These are phyloP conservation scores for Aphanomyces cochlioides DNA, from an alignment of 352 stramenopile genomes.

Conservation along the genomic window DNA sequence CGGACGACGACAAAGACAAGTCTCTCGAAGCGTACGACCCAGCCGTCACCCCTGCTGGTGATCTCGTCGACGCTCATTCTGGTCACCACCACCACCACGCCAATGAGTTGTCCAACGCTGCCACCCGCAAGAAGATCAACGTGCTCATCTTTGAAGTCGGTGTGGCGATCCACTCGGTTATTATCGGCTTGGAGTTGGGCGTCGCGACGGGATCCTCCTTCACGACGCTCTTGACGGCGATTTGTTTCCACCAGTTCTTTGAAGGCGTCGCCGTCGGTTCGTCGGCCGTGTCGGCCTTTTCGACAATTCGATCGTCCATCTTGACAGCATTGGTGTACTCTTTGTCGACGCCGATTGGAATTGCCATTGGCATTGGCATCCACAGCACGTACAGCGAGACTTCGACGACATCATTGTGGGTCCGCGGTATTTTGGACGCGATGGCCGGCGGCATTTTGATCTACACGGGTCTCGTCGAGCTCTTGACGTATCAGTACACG, in stretches of 20 bases:
- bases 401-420: no score
- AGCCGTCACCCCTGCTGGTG: no score
- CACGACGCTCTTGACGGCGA: slow-evolving; percentile 28
- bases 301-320: neutral
- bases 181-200: slow-evolving; percentile 35
- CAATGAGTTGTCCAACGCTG: neutral
- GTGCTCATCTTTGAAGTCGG: slow-evolving; percentile 32
- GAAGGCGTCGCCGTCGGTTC: slow-evolving; percentile 35
- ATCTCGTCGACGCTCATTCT: no score
- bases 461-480: no score
- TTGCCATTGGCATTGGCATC: no score
- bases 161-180: slow-evolving; percentile 32
- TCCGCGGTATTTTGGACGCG: no score
- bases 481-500: no score
- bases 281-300: slow-evolving; percentile 26
- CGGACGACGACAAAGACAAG: slow-evolving; percentile 18
- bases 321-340: no score
- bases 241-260: slow-evolving; percentile 39
- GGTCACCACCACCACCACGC: slow-evolving; percentile 17
- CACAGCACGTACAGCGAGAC: no score
- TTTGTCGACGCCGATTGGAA: no score
- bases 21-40: no score
- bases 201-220: slow-evolving; percentile 21
- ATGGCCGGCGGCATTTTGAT: no score
- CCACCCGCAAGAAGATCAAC: slow-evolving; percentile 27